Conservation (phyloP, 768 basidiomycete genomes). For the Lyophyllum semitale region DNA sequence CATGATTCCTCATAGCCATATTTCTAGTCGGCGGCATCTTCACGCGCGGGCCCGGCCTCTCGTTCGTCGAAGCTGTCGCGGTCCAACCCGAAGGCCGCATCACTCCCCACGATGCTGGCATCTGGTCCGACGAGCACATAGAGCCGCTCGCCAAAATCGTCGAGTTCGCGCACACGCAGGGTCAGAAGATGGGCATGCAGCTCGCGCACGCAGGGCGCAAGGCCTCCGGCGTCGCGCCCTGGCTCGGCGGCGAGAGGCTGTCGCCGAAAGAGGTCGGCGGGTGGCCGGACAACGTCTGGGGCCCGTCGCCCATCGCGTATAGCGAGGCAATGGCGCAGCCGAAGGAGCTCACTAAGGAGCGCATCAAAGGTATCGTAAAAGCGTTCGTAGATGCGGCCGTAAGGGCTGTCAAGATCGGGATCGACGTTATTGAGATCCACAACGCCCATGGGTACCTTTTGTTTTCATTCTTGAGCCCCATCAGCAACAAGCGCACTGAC, state of each 20-base stretch:
- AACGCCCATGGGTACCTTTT: conserved; percentile 66
- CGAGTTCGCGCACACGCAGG: conserved; percentile 73
- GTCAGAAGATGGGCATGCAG: conserved; percentile 72
- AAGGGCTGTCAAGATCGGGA: conserved; percentile 59
- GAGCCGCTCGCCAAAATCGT: conserved; percentile 49
- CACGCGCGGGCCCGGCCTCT: conserved; percentile 54
- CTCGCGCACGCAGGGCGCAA: conserved; percentile 81
- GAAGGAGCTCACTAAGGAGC: conserved; percentile 54
- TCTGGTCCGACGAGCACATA: conserved; percentile 66
- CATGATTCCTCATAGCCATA: conserved; percentile 3
- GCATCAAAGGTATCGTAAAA: conserved; percentile 56
- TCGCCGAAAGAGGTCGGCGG: conserved; percentile 45
- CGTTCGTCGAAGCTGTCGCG: conserved; percentile 68
- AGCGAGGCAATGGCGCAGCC: conserved; percentile 48
- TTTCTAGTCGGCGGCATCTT: conserved; percentile 52
- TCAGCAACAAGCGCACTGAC: conserved; percentile 63
- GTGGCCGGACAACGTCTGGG: conserved; percentile 57
- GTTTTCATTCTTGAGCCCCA: conserved; percentile 58
- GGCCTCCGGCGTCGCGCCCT: conserved; percentile 63
- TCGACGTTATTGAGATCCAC: conserved; percentile 65
- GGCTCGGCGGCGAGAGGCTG: conserved; percentile 42
- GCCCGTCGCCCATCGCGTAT: conserved; percentile 53
- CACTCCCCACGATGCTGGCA: conserved; percentile 61
- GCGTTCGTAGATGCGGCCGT: conserved; percentile 56
- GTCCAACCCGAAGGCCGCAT: conserved; percentile 66